Base-by-base conservation (phyloP, 352 stramenopile genomes). In the Peronospora destructor region DNA sequence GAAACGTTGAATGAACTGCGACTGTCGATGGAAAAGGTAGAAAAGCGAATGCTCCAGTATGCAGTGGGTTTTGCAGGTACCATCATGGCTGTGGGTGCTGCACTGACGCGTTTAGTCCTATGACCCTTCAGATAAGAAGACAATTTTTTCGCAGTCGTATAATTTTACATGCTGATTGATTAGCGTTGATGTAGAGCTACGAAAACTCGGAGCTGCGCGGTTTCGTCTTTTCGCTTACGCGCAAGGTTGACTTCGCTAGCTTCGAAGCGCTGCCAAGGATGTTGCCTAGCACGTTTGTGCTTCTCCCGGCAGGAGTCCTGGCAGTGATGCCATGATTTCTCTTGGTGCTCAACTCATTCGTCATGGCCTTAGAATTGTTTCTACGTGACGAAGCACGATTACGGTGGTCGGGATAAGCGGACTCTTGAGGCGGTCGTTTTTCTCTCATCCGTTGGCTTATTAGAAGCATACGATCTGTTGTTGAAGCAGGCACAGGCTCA, bases 1-100 rank as follows among this genome's bases (percentile, higher is more conserved):
- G 81, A 91, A 46, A 94, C 81, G 25, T 59, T 94, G 40, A 92
- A 91, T 51, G 80, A 91, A 41, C 56, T 94, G 49, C 78, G 83
- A 26, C 57, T 94, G 37, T 89, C 84, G 21, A 94, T 92, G 77
- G 84, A 94, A 56, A 90, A 85, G 42, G 81, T 92, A 11, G 81
- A 94, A 65, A 94, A 92, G 62, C 77, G 84, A 29, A 91, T 94
- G 67, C 70, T 94, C 7, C 82, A 94, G 59, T 94, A 94, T 54
- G 80, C 74, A 0, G 77, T 92, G 7, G 84, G 81, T 67, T 94
- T 94, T 54, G 79, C 80, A 2, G 77, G 84, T 62, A 91, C 84
- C 30, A 91, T 94, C 49, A 90, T 91, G 77, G 81, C 81, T 16
- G 81, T 92, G 30, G 81, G 81, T 19, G 78, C 81, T 7, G 78